Evolutionary conservation across 2,329 filamentous ascomycete species (phyloP), one percentile per base, ranked within the genome.

Genomic region (Ophiobolus disseminans): DNA sequence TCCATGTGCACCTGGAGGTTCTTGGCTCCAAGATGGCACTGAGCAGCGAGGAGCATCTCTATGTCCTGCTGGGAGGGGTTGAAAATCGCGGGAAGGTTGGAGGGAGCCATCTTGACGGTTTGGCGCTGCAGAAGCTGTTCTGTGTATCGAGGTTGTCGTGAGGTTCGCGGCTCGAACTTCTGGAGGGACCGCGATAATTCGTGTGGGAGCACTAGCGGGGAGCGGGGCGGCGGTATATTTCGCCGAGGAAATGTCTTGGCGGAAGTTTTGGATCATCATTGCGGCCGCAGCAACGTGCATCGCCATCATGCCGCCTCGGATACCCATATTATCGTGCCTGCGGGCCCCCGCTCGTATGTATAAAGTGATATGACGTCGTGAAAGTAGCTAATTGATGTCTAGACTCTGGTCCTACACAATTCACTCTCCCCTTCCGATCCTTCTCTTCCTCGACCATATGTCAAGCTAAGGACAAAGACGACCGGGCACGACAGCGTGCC

Each of bases 1-100:
- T 96, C 91, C 91, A 97, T 97, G 85, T 97, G 92, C 77, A 95
- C 90, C 86, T 97, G 94, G 73, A 99, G 80, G 87, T 99, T 99
- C 90, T 97, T 97, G 82, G 88, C 91, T 74, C 94, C 94, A 72
- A 97, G 86, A 82, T 99, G 95, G 82, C 84, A 86, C 83, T 97
- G 92, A 74, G 95, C 92, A 75, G 92, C 89, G 73, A 99, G 89
- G 76, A 99, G 91, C 90, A 92, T 94, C 90, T 99, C 94, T 82
- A 99, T 95, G 84, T 99, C 94, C 84, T 95, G 87, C 76, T 87
- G 88, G 74, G 94, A 97, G 76, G 94, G 90, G 85, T 96, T 94
- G 88, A 99, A 96, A 75, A 89, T 84, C 67, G 92, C 83, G 77
- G 94, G 94, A 68, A 97, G 89, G 83, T 97, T 96, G 74, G 86